These are phyloP conservation scores for Phytopythium aichiense DNA, from an alignment of 352 stramenopile species.

Conservation along the genomic window DNA sequence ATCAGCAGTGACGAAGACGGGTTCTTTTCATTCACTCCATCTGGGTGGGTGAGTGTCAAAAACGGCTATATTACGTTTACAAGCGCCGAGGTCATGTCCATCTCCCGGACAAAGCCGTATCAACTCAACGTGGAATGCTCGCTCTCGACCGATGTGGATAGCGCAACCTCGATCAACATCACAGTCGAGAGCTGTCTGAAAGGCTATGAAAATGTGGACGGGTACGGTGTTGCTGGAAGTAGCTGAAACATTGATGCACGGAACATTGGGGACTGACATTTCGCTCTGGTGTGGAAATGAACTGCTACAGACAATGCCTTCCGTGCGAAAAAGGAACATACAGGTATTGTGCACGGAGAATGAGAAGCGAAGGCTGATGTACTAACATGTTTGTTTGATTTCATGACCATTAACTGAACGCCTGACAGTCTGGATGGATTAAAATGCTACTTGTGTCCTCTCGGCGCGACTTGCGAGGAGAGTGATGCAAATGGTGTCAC, in stretches of 20 bases:
- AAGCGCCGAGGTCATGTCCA: conserved; percentile 30
- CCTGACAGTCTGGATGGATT: conserved; percentile 49
- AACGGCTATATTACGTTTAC: conserved; percentile 52
- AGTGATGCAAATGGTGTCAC: conserved; percentile 23
- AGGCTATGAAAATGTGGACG: conserved; percentile 56
- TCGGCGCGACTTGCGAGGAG: conserved; percentile 44
- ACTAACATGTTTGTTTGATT: not conserved
- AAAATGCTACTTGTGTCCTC: conserved; percentile 57
- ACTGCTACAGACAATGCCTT: conserved; percentile 32
- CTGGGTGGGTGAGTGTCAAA: conserved; percentile 16
- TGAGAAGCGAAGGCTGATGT: not conserved
- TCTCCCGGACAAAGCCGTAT: conserved; percentile 29
- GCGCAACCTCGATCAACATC: conserved; percentile 25
- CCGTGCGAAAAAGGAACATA: conserved; percentile 61
- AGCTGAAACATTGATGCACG: not conserved
- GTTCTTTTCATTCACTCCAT: conserved; percentile 43
- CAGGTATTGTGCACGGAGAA: conserved; percentile 25
- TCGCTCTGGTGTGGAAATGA: not conserved
- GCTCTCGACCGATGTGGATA: conserved; percentile 15
- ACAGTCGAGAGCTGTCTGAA: conserved; percentile 46
- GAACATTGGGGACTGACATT: not conserved
- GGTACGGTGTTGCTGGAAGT: conserved; percentile 23
- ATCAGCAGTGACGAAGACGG: conserved; percentile 17
- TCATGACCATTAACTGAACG: not conserved
- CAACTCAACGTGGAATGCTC: conserved; percentile 39